Evolutionary conservation across 805 yeast species (phyloP), one percentile per base, ranked within the genome.

Genomic region (Zygoascus ofunaensis): DNA sequence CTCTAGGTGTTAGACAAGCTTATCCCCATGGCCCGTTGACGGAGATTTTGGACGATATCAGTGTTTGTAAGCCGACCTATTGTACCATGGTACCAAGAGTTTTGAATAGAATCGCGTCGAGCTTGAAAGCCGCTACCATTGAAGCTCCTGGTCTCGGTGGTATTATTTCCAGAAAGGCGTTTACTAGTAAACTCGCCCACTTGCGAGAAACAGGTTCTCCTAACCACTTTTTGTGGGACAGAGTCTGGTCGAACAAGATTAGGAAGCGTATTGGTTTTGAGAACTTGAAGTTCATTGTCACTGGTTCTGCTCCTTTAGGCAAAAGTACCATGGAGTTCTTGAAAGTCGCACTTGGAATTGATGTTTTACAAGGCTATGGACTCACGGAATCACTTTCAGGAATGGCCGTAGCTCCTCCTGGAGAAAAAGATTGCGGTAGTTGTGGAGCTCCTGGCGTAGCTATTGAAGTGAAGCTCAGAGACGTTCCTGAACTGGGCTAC

Each of bases 321-420:
- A 70, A 73, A 15, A 79, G 73, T 35, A 79, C 87, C 1, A 67
- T 80, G 35, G 63, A 66, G 46, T 82, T 80, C 57, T 61, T 83
- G 54, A 73, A 77, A 55, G 78, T 79, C n/a, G 69, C 79, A 1
- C 69, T 83, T 43, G 76, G 74, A 49, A 60, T 74, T 45, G 66
- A 72, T n/a, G 56, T 74, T 40, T 59, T 65, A 44, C 87, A 82
- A 62, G 92, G 90, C n/a, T 82, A 81, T 60, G 90, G 89, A 2
- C 68, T 79, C 34, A 77, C 86, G 3, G 90, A 82, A 62, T 68
- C 80, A 3, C 76, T 77, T 65, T 82, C 83, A n/a, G 87, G 86
- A 12, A 55, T 75, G 44, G 66, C 45, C n/a, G 41, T 68, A 36
- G 45, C 63, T 18, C 60, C 58, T 66, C 47, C 64, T 37, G 66